Evolutionary conservation across 2,329 filamentous ascomycete genomes (phyloP).

Genomic region (Colletotrichum tofieldiae): DNA sequence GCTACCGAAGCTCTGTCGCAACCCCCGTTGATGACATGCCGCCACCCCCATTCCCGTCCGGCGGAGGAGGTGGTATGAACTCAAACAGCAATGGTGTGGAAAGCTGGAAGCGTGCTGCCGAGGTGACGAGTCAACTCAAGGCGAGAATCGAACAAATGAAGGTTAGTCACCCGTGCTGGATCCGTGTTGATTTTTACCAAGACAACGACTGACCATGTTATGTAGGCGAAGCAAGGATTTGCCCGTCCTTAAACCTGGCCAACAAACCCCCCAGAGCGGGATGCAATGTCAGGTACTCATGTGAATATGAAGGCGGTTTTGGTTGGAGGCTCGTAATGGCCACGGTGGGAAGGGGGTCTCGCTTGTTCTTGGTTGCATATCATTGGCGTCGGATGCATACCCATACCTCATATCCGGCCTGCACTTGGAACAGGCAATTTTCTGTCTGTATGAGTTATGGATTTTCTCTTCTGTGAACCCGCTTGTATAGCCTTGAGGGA

Average conservation of each 20-base stretch:
- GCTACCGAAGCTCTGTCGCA: constrained; percentile 60
- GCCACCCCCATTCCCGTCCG: constrained; percentile 20
- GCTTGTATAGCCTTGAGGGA: constrained; percentile 34
- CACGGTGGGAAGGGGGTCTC: constrained; percentile 30
- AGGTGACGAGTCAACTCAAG: constrained; percentile 98
- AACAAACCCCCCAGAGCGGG: neutral
- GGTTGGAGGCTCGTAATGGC: constrained; percentile 23
- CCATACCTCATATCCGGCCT: constrained; percentile 45
- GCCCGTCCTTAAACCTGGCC: constrained; percentile 48
- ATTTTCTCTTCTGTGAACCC: constrained; percentile 33
- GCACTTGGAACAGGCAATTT: constrained; percentile 53
- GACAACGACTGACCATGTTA: constrained; percentile 32
- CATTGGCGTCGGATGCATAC: constrained; percentile 55
- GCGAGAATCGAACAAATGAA: constrained; percentile 99
- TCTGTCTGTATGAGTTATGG: constrained; percentile 48
- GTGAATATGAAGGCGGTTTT: constrained; percentile 34
- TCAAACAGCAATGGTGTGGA: constrained; percentile 75
- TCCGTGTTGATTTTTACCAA: constrained; percentile 5
- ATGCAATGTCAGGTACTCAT: constrained; percentile 22
- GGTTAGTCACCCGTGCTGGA: constrained; percentile 57
- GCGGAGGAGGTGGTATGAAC: constrained; percentile 48
- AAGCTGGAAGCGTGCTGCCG: constrained; percentile 96
- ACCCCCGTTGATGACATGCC: constrained; percentile 42
- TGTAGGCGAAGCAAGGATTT: constrained; percentile 67
- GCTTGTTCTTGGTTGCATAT: constrained; percentile 49